Conservation (phyloP, 805 yeast genomes). For the Torulaspora gathmanii region DNA sequence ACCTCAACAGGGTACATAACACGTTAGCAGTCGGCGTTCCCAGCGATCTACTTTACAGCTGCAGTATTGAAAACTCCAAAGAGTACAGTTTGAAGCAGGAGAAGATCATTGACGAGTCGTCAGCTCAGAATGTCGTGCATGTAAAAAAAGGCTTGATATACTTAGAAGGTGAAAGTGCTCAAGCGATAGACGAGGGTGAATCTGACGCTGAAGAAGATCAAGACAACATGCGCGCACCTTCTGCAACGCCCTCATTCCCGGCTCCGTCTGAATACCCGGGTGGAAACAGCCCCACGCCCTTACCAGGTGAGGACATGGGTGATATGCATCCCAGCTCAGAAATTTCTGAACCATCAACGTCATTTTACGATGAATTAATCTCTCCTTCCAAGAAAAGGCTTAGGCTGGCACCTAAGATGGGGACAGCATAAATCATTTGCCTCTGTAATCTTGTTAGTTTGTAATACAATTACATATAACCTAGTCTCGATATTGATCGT, state of each 20-base stretch:
- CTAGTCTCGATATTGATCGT: conserved; percentile 46
- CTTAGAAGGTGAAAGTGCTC: conserved; percentile 22
- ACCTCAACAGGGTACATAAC: conserved; percentile 19
- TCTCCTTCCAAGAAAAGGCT: conserved; percentile 7
- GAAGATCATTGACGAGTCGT: conserved; percentile 18
- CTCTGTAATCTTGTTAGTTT: no score
- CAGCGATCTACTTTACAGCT: conserved; percentile 20
- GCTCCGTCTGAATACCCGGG: neutral
- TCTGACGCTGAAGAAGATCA: conserved; percentile 7
- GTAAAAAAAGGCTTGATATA: conserved; percentile 25
- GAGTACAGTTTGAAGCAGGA: conserved; percentile 22
- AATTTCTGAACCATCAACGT: conserved; percentile 9
- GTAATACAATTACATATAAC: neutral
- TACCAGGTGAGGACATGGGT: neutral
- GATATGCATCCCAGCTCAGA: conserved; percentile 5
- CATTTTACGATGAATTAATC: conserved; percentile 3
- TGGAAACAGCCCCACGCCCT: neutral
- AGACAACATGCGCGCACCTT: neutral
- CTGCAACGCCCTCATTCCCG: neutral
- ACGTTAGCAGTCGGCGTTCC: conserved; percentile 25
- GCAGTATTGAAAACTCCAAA: conserved; percentile 12
- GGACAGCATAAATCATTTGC: neutral
- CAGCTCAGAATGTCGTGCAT: conserved; percentile 22
- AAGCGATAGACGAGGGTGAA: conserved; percentile 16
- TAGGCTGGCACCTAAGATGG: neutral